Conservation (phyloP, 176 grass and related monocot genomes). For the Aechmea fasciata region DNA sequence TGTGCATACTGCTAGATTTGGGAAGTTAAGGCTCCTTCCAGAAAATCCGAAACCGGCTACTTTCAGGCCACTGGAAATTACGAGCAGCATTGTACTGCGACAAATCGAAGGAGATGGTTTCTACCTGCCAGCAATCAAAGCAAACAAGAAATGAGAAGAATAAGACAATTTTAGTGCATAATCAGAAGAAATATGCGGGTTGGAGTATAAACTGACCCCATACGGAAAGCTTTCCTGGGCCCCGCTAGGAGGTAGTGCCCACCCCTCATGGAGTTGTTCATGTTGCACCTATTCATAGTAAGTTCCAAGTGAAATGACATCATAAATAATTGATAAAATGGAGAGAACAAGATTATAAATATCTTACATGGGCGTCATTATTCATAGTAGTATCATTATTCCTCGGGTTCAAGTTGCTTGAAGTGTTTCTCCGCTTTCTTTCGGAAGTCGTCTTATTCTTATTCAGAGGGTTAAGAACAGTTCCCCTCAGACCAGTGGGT, state of each 20-base stretch:
- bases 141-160: constrained; percentile 2
- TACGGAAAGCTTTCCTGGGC: constrained; percentile 50
- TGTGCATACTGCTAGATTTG: not conserved
- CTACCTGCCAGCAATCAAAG: constrained; percentile 39
- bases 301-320: not conserved
- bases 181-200: not conserved
- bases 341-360: not conserved
- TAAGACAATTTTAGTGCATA: not conserved
- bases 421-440: constrained; percentile 49
- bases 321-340: not conserved
- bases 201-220: constrained; percentile 34
- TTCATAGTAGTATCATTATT: constrained; percentile 16
- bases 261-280: constrained; percentile 54
- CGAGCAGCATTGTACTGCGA: constrained; percentile 55
- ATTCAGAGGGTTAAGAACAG: constrained; percentile 61
- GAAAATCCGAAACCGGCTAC: constrained; percentile 55
- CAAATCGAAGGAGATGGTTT: constrained; percentile 81
- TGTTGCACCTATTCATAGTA: constrained; percentile 34
- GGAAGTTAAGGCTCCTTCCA: constrained; percentile 15
- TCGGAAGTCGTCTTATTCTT: constrained; percentile 62
- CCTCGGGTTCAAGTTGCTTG: constrained; percentile 31
- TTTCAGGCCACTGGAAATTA: constrained; percentile 68
- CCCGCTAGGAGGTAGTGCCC: constrained; percentile 41
- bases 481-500: constrained; percentile 32
- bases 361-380: constrained; percentile 46